Evolutionary conservation across 306 rosid species (phyloP), one percentile per base, ranked within the genome.

Genomic region (Carpinus viminea): DNA sequence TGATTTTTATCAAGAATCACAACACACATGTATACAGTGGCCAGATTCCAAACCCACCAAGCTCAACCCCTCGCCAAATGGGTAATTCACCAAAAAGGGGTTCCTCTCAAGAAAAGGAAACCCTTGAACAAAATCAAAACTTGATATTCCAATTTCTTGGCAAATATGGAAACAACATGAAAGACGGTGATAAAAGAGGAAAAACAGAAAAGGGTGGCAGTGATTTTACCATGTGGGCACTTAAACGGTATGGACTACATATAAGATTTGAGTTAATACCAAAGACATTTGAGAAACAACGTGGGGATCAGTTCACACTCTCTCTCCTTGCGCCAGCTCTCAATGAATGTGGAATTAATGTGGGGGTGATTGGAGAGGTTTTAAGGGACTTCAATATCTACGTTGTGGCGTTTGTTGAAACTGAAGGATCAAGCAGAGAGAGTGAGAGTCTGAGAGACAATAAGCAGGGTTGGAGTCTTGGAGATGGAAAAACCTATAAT

Each of bases 231-330:
- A 57, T 48, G 75, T 31, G 80, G 73, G 76, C 43, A 54, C 57
- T n/a, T 41, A 41, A 12, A 69, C 45, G 51, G 62, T 17, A 2
- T n/a, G 31, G 68, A 34, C n/a, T 38, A 28, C 16, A 76, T n/a
- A 72, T n/a, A 77, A 4, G 74, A 70, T 53, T 65, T 8, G 66
- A 80, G 76, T 72, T n/a, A 70, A 74, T 31, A 77, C 24, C 52
- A 64, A 79, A 70, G 75, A 74, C 87, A 85, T 83, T 77, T 34
- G 31, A 57, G 74, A 56, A 79, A 78, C 47, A 80, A 78, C 54
- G 83, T 68, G 78, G 26, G 8, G 72, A 81, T 86, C 89, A 68
- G 36, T 68, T 84, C 84, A 86, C 84, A 71, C 72, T 78, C 81
- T 52, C 73, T 60, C 72, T 83, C 74, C 78, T 68, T 56, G 68